These are phyloP conservation scores for Cytospora paraplurivora DNA, from an alignment of 2,329 filamentous ascomycete species.

Conservation along the genomic window DNA sequence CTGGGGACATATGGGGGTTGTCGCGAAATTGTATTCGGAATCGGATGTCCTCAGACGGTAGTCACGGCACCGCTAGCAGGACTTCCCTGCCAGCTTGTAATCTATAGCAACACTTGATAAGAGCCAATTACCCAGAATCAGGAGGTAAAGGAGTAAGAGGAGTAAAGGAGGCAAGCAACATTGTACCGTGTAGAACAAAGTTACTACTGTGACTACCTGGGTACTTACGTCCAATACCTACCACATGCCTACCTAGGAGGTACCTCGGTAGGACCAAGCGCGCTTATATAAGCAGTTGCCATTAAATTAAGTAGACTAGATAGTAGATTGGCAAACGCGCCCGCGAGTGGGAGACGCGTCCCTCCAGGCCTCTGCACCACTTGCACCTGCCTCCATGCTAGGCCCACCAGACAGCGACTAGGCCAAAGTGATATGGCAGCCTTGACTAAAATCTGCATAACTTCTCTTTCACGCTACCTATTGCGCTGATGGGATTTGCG, in stretches of 20 bases:
- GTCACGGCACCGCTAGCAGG: not conserved
- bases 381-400: conserved; percentile 1
- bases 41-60: not conserved
- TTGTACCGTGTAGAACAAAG: not conserved
- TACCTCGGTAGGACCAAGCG: not conserved
- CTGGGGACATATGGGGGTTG: not conserved
- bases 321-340: conserved; percentile 3
- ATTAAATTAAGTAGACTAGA: not conserved
- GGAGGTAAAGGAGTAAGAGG: not conserved
- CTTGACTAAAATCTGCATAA: not conserved
- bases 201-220: not conserved
- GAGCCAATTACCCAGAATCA: too few species aligned
- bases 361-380: not conserved
- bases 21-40: not conserved
- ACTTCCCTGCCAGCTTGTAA: not conserved
- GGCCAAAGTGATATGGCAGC: not conserved
- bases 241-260: not conserved
- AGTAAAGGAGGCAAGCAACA: not conserved
- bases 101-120: not conserved
- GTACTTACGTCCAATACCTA: not conserved
- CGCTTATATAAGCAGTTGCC: conserved; percentile 12
- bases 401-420: not conserved
- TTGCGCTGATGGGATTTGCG: not conserved
- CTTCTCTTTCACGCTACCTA: not conserved
- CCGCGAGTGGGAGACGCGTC: not conserved